Base-by-base conservation (phyloP, 805 yeast species). In the Yarrowia deformans region DNA sequence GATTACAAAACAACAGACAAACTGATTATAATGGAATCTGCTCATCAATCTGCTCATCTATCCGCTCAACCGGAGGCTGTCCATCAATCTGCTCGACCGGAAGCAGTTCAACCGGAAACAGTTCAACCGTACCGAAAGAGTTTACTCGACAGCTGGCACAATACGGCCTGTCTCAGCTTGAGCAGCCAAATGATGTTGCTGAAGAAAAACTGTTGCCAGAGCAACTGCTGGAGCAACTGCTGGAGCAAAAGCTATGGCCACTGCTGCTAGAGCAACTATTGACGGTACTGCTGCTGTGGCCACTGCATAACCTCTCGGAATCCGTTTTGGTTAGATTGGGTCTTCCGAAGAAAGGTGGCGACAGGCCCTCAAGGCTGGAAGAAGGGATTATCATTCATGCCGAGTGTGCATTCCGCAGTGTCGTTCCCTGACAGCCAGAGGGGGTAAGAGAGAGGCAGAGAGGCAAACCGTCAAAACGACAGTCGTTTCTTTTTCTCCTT, bases 371-470 rank as follows among this genome's bases (percentile, higher is more conserved):
- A 13, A 13, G 13, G 14, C 14, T 10, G 1, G 14, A 12, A 29
- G 18, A 12, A 8, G 32, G 10, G 58, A 54, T 37, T 13, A 18
- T 18, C 43, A 35, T 37, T 43, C 58, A 54, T 54, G 58, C 43
- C 58, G 58, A 13, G 43, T 23, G 43, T 54, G 58, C 58, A 54
- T 54, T 54, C 58, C 58, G 58, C 58, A 54, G 37, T 8, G 29
- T 23, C 3, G 9, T 48, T 14, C 6, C 19, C 12, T 7, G 35
- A 8, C 35, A 7, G 12, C 32, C 49, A 19, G 23, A 19, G 23
- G 43, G 43, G n/a, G 14, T 3, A 40, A n/a, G n/a, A n/a, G n/a
- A n/a, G n/a, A n/a, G n/a, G n/a, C n/a, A n/a, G n/a, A 23, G 29
- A 23, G 29, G 29, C n/a, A 42, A 19, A 42, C 42, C 42, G 12